phyloP scores from a whole-genome alignment of 2,329 filamentous ascomycete species.

The Calycina marina region DNA sequence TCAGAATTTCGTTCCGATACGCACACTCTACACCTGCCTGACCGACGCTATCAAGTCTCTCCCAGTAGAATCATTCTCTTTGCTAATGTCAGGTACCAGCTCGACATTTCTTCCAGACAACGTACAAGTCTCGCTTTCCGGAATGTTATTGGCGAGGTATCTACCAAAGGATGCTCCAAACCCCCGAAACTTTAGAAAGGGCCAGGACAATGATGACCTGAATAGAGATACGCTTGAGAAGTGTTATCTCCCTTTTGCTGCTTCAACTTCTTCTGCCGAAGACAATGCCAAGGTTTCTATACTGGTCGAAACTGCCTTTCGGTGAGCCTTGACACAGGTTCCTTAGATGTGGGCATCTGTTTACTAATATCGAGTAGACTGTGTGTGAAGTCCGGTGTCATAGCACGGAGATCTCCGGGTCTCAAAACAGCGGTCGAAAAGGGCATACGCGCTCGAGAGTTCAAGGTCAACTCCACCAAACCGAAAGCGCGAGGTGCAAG shows the following conservation, averaged over 20 bases:
- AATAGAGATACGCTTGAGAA: constrained; percentile 33
- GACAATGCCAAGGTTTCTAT: constrained; percentile 45
- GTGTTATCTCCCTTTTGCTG: constrained; percentile 38
- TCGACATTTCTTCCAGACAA: constrained; percentile 23
- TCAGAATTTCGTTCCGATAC: constrained; percentile 30
- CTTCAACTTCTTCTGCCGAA: constrained; percentile 29
- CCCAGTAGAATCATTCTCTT: constrained; percentile 23
- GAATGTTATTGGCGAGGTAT: constrained; percentile 35
- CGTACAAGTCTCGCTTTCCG: constrained; percentile 33
- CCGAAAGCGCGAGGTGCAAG: constrained; percentile 24
- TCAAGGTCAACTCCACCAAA: constrained; percentile 29
- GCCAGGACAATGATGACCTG: constrained; percentile 26
- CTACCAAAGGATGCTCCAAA: constrained; percentile 24
- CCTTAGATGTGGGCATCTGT: too few species aligned
- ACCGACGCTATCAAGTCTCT: constrained; percentile 26
- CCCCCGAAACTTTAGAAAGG: constrained; percentile 19
- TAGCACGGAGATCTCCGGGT: constrained; percentile 9
- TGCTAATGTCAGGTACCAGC: constrained; percentile 27
- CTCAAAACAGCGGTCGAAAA: constrained; percentile 32
- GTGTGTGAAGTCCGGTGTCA: constrained; percentile 24
- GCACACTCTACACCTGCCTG: constrained; percentile 33
- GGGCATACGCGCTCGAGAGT: constrained; percentile 36
- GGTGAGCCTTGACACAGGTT: too few species aligned
- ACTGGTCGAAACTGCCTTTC: constrained; percentile 37
- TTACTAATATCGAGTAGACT: too few species aligned